Evolutionary conservation across 2,329 filamentous ascomycete genomes (phyloP).

Genomic region (Xylaria sp.): DNA sequence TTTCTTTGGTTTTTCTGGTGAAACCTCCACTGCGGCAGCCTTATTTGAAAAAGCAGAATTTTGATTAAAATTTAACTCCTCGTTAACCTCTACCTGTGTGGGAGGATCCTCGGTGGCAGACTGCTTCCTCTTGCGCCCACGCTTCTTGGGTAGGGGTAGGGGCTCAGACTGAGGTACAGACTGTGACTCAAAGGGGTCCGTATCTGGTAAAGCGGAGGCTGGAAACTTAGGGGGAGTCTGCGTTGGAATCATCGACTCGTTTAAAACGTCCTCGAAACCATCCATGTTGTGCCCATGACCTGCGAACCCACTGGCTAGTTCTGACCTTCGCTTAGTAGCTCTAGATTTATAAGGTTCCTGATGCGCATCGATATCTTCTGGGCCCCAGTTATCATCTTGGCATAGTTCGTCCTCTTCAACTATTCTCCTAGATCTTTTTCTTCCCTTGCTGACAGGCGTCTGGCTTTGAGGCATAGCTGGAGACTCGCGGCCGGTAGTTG

Average conservation of each 20-base stretch:
- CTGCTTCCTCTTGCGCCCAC: conserved; percentile 50
- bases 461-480: conserved; percentile 15
- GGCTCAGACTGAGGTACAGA: too few relatives aligned
- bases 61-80: conserved; percentile 16
- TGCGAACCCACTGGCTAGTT: conserved; percentile 12
- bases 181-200: conserved; percentile 28
- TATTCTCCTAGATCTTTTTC: conserved; percentile 37
- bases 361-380: conserved; percentile 29
- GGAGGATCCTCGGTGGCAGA: conserved; percentile 25
- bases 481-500: conserved; percentile 19
- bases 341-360: conserved; percentile 41
- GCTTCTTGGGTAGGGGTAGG: conserved; percentile 48
- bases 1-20: conserved; percentile 47
- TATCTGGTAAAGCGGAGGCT: conserved; percentile 14
- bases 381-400: conserved; percentile 39
- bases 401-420: conserved; percentile 48
- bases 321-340: conserved; percentile 38
- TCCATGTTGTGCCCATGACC: conserved; percentile 18
- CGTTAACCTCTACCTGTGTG: conserved; percentile 21
- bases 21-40: conserved; percentile 30
- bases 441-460: conserved; percentile 37
- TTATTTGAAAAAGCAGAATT: conserved; percentile 18
- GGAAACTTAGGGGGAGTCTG: conserved; percentile 8
- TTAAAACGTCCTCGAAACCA: neutral
- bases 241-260: conserved; percentile 7